These are phyloP conservation scores for Filobasidium floriforme DNA, from an alignment of 768 basidiomycete genomes.

Conservation along the genomic window DNA sequence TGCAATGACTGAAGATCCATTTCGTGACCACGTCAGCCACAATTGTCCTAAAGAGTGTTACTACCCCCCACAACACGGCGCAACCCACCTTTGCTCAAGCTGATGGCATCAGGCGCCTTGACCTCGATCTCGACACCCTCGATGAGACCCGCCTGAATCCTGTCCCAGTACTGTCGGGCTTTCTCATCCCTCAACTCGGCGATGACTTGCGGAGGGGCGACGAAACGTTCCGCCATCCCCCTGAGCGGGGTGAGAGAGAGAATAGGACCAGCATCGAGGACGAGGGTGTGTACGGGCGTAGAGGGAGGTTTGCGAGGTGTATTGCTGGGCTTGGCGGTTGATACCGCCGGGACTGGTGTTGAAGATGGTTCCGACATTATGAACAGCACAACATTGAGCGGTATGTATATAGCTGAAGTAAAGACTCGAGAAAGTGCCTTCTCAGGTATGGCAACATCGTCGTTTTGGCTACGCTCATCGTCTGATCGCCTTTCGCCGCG, in stretches of 20 bases:
- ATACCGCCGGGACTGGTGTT: too few species aligned
- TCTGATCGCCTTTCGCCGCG: too few species aligned
- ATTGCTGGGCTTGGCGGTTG: background rate
- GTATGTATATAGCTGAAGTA: too few species aligned
- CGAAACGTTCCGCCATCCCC: slow-evolving; percentile 75
- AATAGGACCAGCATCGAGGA: slow-evolving; percentile 89
- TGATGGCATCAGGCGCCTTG: slow-evolving; percentile 58
- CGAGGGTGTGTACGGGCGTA: slow-evolving; percentile 53
- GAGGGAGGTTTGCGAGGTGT: background rate
- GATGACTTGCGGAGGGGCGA: slow-evolving; percentile 84
- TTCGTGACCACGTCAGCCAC: too few species aligned
- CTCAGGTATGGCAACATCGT: too few species aligned
- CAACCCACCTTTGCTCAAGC: slow-evolving; percentile 27
- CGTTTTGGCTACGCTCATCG: too few species aligned
- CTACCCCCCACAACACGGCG: background rate
- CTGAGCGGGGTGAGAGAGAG: slow-evolving; percentile 74
- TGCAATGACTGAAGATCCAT: slow-evolving; percentile 70
- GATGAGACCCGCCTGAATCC: slow-evolving; percentile 47
- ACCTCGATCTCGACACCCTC: slow-evolving; percentile 66
- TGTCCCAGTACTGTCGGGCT: slow-evolving; percentile 62
- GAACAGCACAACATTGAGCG: too few species aligned
- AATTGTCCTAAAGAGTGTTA: too few species aligned
- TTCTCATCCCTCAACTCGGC: slow-evolving; percentile 81
- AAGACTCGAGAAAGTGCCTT: too few species aligned
- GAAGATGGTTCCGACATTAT: too few species aligned